Conservation (phyloP, 1,139 yeast species). For the Geotrichum fermentans region DNA sequence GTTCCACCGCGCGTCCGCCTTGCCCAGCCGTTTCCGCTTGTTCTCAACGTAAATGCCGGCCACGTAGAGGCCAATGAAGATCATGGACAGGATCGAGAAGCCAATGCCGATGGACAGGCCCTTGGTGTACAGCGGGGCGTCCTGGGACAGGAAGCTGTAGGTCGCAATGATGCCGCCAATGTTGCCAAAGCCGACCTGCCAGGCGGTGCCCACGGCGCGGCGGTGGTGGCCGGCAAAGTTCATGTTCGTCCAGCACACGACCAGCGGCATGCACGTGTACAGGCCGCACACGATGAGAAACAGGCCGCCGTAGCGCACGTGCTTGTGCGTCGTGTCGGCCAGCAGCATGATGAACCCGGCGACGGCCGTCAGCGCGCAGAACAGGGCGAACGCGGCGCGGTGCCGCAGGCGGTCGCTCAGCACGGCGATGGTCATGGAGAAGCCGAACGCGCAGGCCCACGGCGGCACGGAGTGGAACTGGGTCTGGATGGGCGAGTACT, state of each 20-base stretch:
- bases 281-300: constrained; percentile 63
- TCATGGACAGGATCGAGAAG: constrained; percentile 49
- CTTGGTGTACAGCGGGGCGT: constrained; percentile 54
- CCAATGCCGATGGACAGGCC: constrained; percentile 58
- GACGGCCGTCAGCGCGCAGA: constrained; percentile 44
- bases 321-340: constrained; percentile 32
- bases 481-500: constrained; percentile 57
- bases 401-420: constrained; percentile 43
- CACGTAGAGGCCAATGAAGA: constrained; percentile 35
- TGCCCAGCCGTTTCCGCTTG: constrained; percentile 36
- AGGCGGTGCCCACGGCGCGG: constrained; percentile 67
- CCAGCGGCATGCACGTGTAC: constrained; percentile 68
- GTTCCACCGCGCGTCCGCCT: constrained; percentile 43
- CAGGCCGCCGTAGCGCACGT: constrained; percentile 63
- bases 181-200: constrained; percentile 77
- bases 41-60: constrained; percentile 30
- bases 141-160: constrained; percentile 51
- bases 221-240: constrained; percentile 68
- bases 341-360: constrained; percentile 53
- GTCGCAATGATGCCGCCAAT: constrained; percentile 77
- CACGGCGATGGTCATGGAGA: constrained; percentile 46
- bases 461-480: constrained; percentile 69
- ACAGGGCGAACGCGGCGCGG: constrained; percentile 49
- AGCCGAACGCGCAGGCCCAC: constrained; percentile 61
- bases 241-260: constrained; percentile 69